These are phyloP conservation scores for Articulospora tetracladia DNA, from an alignment of 495 filamentous ascomycete genomes.

Conservation along the genomic window DNA sequence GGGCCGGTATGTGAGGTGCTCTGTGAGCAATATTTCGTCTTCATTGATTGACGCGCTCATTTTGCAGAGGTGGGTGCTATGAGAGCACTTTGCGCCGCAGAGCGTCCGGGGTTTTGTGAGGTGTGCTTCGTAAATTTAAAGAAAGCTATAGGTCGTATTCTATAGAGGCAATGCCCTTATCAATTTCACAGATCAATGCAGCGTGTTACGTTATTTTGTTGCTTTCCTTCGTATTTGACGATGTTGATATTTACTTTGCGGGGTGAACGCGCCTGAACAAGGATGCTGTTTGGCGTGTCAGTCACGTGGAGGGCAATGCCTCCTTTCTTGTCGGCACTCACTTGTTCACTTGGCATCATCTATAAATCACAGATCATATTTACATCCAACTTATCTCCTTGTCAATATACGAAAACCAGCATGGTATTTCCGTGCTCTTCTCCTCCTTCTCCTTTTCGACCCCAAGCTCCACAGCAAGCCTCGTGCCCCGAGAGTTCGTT, in stretches of 20 bases:
- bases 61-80: not conserved
- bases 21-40: slow-evolving; percentile 78
- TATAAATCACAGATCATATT: not conserved
- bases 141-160: not conserved
- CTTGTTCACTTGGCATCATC: not conserved
- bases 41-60: slow-evolving; percentile 25
- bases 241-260: slow-evolving; percentile 3
- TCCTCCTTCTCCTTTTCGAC: not conserved
- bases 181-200: not conserved
- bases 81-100: slow-evolving; percentile 7
- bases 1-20: slow-evolving; percentile 94
- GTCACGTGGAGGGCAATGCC: not conserved
- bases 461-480: not conserved
- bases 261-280: not conserved
- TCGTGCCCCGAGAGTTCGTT: not conserved
- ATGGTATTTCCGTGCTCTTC: not conserved
- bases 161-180: not conserved
- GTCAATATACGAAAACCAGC: not conserved
- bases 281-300: not conserved
- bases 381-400: not conserved
- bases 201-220: not conserved
- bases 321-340: not conserved
- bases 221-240: not conserved
- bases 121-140: not conserved
- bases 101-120: not conserved